Evolutionary conservation across 352 stramenopile genomes (phyloP).

Genomic region (Pythium sukuiense): DNA sequence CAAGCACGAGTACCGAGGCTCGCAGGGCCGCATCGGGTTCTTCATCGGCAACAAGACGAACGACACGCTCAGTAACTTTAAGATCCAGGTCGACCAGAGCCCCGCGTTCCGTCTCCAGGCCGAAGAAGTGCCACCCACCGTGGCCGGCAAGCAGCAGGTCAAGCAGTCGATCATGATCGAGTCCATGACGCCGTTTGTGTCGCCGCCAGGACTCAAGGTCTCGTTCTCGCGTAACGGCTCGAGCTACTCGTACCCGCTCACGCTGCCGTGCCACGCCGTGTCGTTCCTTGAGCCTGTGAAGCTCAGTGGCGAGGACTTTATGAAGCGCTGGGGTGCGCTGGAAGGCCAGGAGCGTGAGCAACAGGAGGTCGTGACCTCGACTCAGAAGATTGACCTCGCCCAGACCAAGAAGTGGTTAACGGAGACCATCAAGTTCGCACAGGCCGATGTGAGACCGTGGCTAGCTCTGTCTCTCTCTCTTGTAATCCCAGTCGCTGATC

Average conservation of each 20-base stretch:
- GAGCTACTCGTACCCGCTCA: slow-evolving; percentile 69
- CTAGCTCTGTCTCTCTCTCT: background rate
- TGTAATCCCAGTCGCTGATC: background rate
- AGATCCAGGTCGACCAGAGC: slow-evolving; percentile 55
- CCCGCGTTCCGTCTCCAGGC: slow-evolving; percentile 59
- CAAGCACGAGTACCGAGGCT: slow-evolving; percentile 95
- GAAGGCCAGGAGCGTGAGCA: slow-evolving; percentile 91
- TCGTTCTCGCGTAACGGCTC: slow-evolving; percentile 73
- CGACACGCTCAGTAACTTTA: slow-evolving; percentile 82
- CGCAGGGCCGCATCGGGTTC: slow-evolving; percentile 92
- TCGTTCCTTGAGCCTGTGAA: slow-evolving; percentile 93
- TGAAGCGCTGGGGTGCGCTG: slow-evolving; percentile 91
- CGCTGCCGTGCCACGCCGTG: slow-evolving; percentile 87
- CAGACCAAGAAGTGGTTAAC: slow-evolving; percentile 83
- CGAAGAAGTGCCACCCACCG: slow-evolving; percentile 66
- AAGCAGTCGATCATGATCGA: slow-evolving; percentile 93
- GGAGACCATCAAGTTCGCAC: slow-evolving; percentile 89
- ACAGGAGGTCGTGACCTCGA: slow-evolving; percentile 88
- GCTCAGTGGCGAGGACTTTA: slow-evolving; percentile 89
- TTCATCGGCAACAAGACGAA: slow-evolving; percentile 95
- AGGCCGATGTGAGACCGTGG: slow-evolving; percentile 57
- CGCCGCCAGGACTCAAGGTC: slow-evolving; percentile 86
- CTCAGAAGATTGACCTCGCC: slow-evolving; percentile 81
- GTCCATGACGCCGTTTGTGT: slow-evolving; percentile 90
- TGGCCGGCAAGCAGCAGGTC: slow-evolving; percentile 89